A percentile compares a stretch with the other conserved stretches of the same genome.
Conservation (phyloP, 2,329 filamentous ascomycete species). For the Colletotrichum chrysophilum region DNA sequence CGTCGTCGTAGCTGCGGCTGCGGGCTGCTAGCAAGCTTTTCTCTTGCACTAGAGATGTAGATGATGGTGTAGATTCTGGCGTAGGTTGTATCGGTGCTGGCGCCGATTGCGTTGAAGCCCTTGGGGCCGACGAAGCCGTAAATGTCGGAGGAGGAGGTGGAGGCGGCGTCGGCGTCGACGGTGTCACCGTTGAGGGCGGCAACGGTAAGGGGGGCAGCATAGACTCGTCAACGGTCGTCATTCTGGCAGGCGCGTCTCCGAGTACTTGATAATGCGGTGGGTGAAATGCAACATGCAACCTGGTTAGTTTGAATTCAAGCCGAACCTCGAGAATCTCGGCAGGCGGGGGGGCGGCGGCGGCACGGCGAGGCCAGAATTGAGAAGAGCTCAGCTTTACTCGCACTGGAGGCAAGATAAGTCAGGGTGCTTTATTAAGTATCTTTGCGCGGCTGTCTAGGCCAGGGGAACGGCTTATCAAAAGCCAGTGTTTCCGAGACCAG, state of each 20-base stretch:
- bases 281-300: neutral
- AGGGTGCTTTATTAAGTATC: neutral
- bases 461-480: neutral
- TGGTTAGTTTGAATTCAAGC: neutral
- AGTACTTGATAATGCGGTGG: neutral
- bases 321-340: neutral
- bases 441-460: neutral
- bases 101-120: neutral
- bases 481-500: neutral
- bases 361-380: neutral
- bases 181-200: neutral
- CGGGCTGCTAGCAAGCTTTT: neutral
- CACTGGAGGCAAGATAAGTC: neutral
- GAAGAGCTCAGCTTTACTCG: neutral
- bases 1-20: neutral
- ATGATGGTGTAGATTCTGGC: neutral
- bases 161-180: neutral
- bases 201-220: neutral
- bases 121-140: neutral
- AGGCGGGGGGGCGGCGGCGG: no score
- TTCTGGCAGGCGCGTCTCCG: neutral
- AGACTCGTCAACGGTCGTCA: neutral
- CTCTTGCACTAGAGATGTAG: neutral
- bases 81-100: neutral
- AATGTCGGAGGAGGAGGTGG: neutral